Evolutionary conservation across 176 grass and related monocot genomes (phyloP).

Genomic region (Phragmites australis): DNA sequence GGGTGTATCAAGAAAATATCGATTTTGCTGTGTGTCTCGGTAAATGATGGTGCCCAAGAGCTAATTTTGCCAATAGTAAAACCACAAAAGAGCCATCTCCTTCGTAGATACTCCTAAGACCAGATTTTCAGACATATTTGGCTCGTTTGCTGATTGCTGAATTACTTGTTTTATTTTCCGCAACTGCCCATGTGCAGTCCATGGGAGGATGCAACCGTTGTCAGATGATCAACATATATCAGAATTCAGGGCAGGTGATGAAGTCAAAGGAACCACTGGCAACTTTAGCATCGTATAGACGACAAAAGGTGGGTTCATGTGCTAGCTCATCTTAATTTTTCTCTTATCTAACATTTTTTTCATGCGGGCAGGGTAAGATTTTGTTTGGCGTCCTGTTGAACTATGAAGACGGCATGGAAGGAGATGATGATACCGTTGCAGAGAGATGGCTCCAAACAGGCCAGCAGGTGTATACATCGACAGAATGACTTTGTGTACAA

Average conservation of each 20-base stretch:
- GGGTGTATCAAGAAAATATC: neutral
- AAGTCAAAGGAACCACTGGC: constrained; percentile 89
- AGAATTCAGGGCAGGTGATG: constrained; percentile 49
- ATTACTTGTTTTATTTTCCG: neutral
- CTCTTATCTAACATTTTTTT: neutral
- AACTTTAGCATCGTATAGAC: constrained; percentile 84
- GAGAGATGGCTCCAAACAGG: constrained; percentile 79
- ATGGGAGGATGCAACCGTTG: constrained; percentile 97
- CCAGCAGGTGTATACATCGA: constrained; percentile 63
- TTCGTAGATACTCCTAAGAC: neutral
- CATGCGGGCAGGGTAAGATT: constrained; percentile 69
- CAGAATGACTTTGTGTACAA: constrained; percentile 29
- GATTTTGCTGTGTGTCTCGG: neutral
- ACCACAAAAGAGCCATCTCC: neutral
- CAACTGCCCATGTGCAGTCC: constrained; percentile 45
- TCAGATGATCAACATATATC: constrained; percentile 91
- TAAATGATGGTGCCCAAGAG: neutral
- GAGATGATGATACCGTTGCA: constrained; percentile 30
- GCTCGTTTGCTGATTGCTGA: neutral
- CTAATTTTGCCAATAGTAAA: neutral
- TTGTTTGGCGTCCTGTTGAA: constrained; percentile 78
- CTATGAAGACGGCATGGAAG: constrained; percentile 56
- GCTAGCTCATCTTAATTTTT: neutral
- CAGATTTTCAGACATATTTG: constrained; percentile 9
- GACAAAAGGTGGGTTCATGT: constrained; percentile 54